Base-by-base conservation (phyloP, 2,329 filamentous ascomycete species). In the Pleomassaria siparia region DNA sequence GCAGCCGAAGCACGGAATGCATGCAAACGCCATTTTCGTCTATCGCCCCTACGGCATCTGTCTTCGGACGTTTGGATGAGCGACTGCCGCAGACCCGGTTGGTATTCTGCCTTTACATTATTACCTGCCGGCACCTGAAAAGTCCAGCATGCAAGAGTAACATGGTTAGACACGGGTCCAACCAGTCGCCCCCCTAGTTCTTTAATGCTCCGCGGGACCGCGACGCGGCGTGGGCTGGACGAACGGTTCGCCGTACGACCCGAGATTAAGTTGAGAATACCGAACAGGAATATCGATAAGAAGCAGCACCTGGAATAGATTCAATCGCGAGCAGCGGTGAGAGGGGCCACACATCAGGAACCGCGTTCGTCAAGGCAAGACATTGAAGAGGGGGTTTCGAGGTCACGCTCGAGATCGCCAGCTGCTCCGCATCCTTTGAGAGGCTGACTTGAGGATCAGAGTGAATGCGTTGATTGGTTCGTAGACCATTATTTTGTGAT, bases 191-290 rank as follows among this genome's bases (percentile, higher is more conserved):
- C 9, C 15, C 24, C 24, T n/a, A n/a, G n/a, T n/a, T n/a, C n/a
- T n/a, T n/a, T n/a, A n/a, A n/a, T n/a, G n/a, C n/a, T n/a, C n/a
- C n/a, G n/a, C n/a, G n/a, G n/a, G n/a, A n/a, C n/a, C n/a, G n/a
- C n/a, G n/a, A 41, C 36, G 20, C 24, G 29, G 32, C 22, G 28
- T 44, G 48, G n/a, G 40, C 41, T 51, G 40, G 16, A 16, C 24
- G 48, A 44, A 51, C 45, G 45, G 49, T 22, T 48, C 45, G 28
- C 32, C 12, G 11, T 21, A 24, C 29, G 40, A 43, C 18, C 5
- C 33, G 25, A 13, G 30, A 28, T 26, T 5, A n/a, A n/a, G 15
- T 12, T 8, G 13, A 36, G 20, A 16, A 36, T 4, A 3, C 35
- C 36, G 40, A 13, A 13, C 20, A 20, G 11, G 22, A 43, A 25